Base-by-base conservation (phyloP, 2,329 filamentous ascomycete species). In the Xylariaceae sp. region DNA sequence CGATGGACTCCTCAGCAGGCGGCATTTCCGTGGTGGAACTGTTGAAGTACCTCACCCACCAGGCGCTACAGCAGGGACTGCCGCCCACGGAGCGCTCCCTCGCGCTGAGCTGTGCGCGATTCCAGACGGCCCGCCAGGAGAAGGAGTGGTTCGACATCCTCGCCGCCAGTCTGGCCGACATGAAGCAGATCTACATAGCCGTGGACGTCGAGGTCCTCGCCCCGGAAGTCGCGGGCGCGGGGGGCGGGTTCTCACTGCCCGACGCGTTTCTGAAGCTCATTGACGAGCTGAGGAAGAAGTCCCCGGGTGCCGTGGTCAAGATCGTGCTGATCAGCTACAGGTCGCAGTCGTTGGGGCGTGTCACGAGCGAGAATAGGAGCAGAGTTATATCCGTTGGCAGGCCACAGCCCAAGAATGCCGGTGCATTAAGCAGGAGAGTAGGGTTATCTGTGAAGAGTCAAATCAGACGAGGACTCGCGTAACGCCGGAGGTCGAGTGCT, bases 81-180 rank as follows among this genome's bases (percentile, higher is more conserved):
- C n/a, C n/a, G n/a, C n/a, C n/a, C n/a, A n/a, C n/a, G n/a, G n/a
- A n/a, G n/a, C 8, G 8, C 21, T 23, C 21, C 21, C 8, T 23
- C 25, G 13, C 7, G 7, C 8, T 8, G 25, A 28, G 7, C 10
- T n/a, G n/a, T n/a, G n/a, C n/a, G n/a, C n/a, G n/a, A n/a, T 8
- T 23, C 12, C 21, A 23, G 12, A 23, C 21, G 8, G 25, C 25
- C 7, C 8, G 14, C 8, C 8, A 7, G 3, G 33, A 31, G 18
- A 19, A 35, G 3, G 33, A 35, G 13, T 35, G 27, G 33, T 4
- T 35, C 6, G n/a, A 14, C 13, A 16, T 31, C 16, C 27, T 35
- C 19, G 26, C 27, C 2, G 29, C 33, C 8, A 27, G n/a, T 10
- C 26, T 35, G 13, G 11, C 29, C 8, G 33, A 27, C 11, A 29